Base-by-base conservation (phyloP, 2,329 filamentous ascomycete genomes). In the Helminthosporium solani region DNA sequence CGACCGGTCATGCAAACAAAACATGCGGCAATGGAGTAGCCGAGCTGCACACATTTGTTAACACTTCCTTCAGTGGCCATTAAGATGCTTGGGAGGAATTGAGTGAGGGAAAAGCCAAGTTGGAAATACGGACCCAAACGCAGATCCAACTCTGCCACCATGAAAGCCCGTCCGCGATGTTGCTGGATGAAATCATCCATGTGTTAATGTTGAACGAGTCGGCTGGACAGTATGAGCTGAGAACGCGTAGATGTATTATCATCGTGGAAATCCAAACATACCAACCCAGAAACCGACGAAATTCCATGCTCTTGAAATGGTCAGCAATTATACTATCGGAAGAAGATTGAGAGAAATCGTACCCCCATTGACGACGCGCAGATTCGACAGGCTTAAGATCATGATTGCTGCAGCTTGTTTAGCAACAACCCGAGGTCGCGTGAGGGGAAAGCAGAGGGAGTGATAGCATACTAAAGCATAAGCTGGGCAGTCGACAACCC, bases 121-220 rank as follows among this genome's bases (percentile, higher is more conserved):
- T 14, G 19, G 20, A 23, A 14, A 25, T 7, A 3, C 47, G 27
- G 55, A 63, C 73, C 85, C 90, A 92, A 34, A 96, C 88, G 63
- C 87, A 90, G n/a, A 73, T 54, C 70, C 70, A 74, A 2, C 88
- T 86, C 72, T 95, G 89, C 90, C 90, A 95, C 90, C 90, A 95
- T 7, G 88, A 88, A 18, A 95, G 76, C 11, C 89, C 88, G 38
- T 74, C 76, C 1, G 86, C 80, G 27, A 95, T 88, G 81, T 90
- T 90, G 30, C 87, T 84, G 1, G 87, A 89, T 0, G 88, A 87
- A 52, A 95, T 94, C 88, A 95, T 95, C 90, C 89, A 95, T 1
- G 89, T 94, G 70, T 92, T 94, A 61, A 72, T 72, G 52, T 72
- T 72, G 59, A 72, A 72, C 2, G 68, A 71, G 72, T 83, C 55